Evolutionary conservation across 495 filamentous ascomycete species (phyloP), one percentile per base, ranked within the genome.

Genomic region (Talaromyces borbonicus): DNA sequence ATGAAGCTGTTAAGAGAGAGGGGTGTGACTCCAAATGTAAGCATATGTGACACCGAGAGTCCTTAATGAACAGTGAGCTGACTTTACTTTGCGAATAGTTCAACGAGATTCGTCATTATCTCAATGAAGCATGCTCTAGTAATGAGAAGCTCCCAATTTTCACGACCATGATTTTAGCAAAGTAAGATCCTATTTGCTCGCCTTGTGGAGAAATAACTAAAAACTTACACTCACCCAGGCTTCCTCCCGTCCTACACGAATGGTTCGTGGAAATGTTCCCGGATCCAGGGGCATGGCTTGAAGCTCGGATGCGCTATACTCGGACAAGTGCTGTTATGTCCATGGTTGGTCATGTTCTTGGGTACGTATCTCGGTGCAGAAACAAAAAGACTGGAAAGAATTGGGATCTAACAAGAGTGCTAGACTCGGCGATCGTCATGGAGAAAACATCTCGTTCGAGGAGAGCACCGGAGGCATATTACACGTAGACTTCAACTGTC

Each of bases 401-500:
- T 19, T 14, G 7, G 38, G 26, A 15, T 23, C 23, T 41, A 41
- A 41, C 26, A 15, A 25, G 48, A 15, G 12, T 49, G 16, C 49
- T 36, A 77, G 74, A 12, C 77, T 99, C 3, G 92, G 92, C 29
- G 92, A 99, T 59, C 87, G 92, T n/a, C 92, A 99, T 62, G 90
- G 90, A 45, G 92, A 97, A 65, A 99, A 99, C 61, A 86, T 99
- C 41, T 75, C 95, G 26, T 85, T 97, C 39, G 89, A 97, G 61
- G 87, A 95, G 73, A 81, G 83, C 27, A 93, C 88, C 50, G 92
- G 93, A 36, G 93, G 94, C 45, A 80, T 93, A 19, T 80, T 97
- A 56, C 92, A 99, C 65, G 92, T 99, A 41, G 92, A 99, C 66
- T 99, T 99, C 75, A 99, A 99, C 66, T 99, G 92, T 65, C 83